Evolutionary conservation across 192 early-diverging fungal genomes (phyloP).

Genomic region (Obelidium mucronatum): DNA sequence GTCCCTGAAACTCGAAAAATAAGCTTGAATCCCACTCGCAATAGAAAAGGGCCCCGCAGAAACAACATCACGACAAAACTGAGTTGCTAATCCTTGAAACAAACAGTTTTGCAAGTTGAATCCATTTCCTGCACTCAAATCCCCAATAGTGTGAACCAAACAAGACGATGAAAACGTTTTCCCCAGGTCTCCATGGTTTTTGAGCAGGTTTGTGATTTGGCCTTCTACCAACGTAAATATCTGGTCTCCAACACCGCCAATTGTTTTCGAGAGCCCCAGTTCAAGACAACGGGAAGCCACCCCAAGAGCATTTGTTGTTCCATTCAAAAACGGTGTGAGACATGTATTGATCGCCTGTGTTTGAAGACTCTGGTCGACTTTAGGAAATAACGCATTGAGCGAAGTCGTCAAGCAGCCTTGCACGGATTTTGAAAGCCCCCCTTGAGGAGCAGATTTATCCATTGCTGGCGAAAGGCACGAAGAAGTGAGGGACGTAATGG

Average conservation of each 20-base stretch:
- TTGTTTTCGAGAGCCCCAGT: constrained; percentile 11
- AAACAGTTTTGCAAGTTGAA: constrained; percentile 17
- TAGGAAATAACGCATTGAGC: not conserved
- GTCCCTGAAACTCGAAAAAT: constrained; percentile 27
- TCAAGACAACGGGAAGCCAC: constrained; percentile 17
- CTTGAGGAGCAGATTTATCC: not conserved
- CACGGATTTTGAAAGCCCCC: not conserved
- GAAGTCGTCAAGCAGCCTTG: not conserved
- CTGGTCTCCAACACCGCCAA: not conserved
- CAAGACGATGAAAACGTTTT: constrained; percentile 6
- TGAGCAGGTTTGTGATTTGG: not conserved
- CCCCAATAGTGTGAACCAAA: constrained; percentile 19
- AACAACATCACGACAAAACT: constrained; percentile 32
- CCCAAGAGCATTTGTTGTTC: constrained; percentile 12
- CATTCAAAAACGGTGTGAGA: constrained; percentile 15
- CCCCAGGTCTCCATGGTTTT: not conserved
- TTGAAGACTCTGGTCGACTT: not conserved
- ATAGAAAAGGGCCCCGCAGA: constrained; percentile 17
- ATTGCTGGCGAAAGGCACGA: constrained; percentile 1
- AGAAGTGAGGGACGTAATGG: not conserved
- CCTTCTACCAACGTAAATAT: constrained; percentile 7
- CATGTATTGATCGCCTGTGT: not conserved
- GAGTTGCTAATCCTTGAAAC: constrained; percentile 25
- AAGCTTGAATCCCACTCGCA: constrained; percentile 5
- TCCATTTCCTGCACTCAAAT: constrained; percentile 26